These are phyloP conservation scores for Brassica carinata DNA, from an alignment of 345 rosid genomes.

Conservation along the genomic window DNA sequence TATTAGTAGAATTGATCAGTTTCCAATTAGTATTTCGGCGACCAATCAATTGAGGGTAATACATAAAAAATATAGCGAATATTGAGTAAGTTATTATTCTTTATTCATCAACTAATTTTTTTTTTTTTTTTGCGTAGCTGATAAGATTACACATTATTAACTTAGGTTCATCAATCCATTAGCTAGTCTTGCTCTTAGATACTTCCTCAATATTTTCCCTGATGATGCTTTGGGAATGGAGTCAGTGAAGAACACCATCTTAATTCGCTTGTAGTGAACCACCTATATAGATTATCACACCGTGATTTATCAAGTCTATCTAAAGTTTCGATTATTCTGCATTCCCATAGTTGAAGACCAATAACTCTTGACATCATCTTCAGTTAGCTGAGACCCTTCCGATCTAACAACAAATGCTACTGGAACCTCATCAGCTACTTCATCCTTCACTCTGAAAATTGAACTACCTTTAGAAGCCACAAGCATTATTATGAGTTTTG, in stretches of 20 bases:
- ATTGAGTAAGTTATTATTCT: background rate
- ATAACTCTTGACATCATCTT: background rate
- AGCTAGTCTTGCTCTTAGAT: slow-evolving; percentile 52
- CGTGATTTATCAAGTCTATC: background rate
- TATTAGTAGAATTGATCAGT: too few relatives aligned
- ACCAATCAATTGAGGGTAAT: too few relatives aligned
- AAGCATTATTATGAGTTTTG: background rate
- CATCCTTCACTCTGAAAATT: slow-evolving; percentile 66
- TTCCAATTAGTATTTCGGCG: too few relatives aligned
- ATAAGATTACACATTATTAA: background rate
- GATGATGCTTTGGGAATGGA: slow-evolving; percentile 77
- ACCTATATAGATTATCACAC: slow-evolving; percentile 44
- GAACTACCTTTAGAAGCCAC: background rate
- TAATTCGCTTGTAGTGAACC: slow-evolving; percentile 67
- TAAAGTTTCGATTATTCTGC: slow-evolving; percentile 9
- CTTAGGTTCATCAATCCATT: background rate
- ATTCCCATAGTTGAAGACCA: slow-evolving; percentile 13
- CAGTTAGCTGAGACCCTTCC: background rate
- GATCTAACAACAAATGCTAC: background rate
- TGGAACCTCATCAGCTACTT: background rate
- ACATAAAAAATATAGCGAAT: background rate
- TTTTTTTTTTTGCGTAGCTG: background rate
- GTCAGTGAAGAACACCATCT: slow-evolving; percentile 53
- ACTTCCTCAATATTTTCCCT: slow-evolving; percentile 74
- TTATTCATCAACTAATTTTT: too few relatives aligned